phyloP scores from a whole-genome alignment of 2,329 filamentous ascomycete species.

The Cladosporium sp. region DNA sequence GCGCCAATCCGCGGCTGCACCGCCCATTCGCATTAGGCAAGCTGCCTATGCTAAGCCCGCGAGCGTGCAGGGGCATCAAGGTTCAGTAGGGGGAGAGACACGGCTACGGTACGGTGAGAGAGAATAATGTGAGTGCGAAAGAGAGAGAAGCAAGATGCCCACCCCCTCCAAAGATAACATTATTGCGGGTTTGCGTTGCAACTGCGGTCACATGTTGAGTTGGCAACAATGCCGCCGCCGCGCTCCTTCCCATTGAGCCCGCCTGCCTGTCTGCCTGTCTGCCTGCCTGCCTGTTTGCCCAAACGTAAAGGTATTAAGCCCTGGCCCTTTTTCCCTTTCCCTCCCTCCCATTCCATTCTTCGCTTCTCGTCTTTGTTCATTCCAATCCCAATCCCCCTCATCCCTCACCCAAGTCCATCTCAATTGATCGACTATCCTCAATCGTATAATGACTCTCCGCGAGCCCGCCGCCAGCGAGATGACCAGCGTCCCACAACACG shows the following conservation, averaged over 20 bases:
- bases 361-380: neutral
- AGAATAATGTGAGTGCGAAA: too few species aligned
- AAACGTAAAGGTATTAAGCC: neutral
- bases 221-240: neutral
- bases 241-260: neutral
- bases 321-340: neutral
- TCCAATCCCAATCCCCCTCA: neutral
- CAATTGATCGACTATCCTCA: too few species aligned
- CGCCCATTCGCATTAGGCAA: neutral
- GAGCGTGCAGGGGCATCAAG: slow-evolving; percentile 9
- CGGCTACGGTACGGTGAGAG: slow-evolving; percentile 10
- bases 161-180: neutral
- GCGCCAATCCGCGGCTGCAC: neutral
- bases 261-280: neutral
- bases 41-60: slow-evolving; percentile 7
- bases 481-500: slow-evolving; percentile 6
- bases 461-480: neutral
- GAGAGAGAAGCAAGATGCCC: too few species aligned
- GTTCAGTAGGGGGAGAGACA: neutral
- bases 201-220: slow-evolving; percentile 4
- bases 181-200: neutral
- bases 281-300: neutral
- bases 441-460: slow-evolving; percentile 1
- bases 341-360: neutral
- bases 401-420: neutral